A percentile compares a stretch with the other conserved stretches of the same genome.
Conservation (phyloP, 495 filamentous ascomycete genomes). For the Extremus antarcticus region DNA sequence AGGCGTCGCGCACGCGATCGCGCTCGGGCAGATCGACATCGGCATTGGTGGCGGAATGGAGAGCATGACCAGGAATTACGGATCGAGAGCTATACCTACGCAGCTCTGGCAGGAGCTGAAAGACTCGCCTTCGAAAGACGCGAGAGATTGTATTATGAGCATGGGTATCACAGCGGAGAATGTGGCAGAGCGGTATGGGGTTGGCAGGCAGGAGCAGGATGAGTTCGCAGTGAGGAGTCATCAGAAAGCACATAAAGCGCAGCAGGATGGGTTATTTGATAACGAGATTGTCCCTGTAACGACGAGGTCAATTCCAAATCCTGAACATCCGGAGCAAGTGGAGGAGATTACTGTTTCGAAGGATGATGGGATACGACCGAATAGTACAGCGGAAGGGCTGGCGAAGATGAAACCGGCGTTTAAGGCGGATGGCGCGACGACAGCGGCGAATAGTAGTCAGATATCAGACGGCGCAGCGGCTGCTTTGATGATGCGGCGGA, state of each 20-base stretch:
- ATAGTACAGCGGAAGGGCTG: slow-evolving; percentile 56
- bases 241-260: slow-evolving; percentile 56
- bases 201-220: slow-evolving; percentile 70
- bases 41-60: slow-evolving; percentile 88
- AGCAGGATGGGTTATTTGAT: slow-evolving; percentile 57
- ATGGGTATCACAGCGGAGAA: slow-evolving; percentile 95
- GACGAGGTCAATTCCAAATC: slow-evolving; percentile 49
- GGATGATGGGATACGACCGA: slow-evolving; percentile 73
- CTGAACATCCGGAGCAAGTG: slow-evolving; percentile 49
- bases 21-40: slow-evolving; percentile 57
- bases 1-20: slow-evolving; percentile 57
- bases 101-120: slow-evolving; percentile 66
- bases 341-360: slow-evolving; percentile 50
- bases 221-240: slow-evolving; percentile 68
- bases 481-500: slow-evolving; percentile 69
- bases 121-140: slow-evolving; percentile 53
- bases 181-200: slow-evolving; percentile 64
- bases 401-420: slow-evolving; percentile 78
- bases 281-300: slow-evolving; percentile 67
- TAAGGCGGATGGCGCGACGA: slow-evolving; percentile 56
- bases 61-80: slow-evolving; percentile 88
- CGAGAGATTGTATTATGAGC: slow-evolving; percentile 77
- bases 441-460: slow-evolving; percentile 80
- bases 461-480: slow-evolving; percentile 83
- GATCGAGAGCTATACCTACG: slow-evolving; percentile 65